Evolutionary conservation across 2,329 filamentous ascomycete species (phyloP).

Genomic region (Metarhizium album): DNA sequence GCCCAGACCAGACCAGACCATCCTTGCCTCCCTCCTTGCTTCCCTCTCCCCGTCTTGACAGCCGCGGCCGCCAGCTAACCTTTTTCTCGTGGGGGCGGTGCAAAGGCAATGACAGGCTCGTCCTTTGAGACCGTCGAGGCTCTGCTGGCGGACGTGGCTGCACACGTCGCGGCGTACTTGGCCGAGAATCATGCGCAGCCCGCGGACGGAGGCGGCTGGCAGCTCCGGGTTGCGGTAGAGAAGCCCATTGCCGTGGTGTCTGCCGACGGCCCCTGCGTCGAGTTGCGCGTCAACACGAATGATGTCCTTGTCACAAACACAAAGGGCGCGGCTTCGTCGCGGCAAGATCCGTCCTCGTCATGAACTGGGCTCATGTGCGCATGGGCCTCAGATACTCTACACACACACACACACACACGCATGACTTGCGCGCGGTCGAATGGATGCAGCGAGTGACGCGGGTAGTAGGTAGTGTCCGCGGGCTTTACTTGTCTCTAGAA

Average conservation of each 20-base stretch:
- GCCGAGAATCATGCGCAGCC: conserved; percentile 10
- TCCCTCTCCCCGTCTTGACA: no score
- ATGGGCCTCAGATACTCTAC: no score
- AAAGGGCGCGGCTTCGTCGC: background rate
- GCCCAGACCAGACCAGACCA: no score
- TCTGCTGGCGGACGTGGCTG: conserved; percentile 38
- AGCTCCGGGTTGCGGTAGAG: conserved; percentile 51
- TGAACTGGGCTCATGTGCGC: no score
- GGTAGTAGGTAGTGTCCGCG: no score
- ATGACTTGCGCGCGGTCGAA: no score
- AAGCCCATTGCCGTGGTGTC: conserved; percentile 66
- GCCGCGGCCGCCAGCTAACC: background rate
- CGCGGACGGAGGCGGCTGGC: conserved; percentile 26
- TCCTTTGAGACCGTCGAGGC: conserved; percentile 55
- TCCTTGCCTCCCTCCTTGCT: no score
- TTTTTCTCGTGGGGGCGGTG: background rate
- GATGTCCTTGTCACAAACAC: conserved; percentile 9
- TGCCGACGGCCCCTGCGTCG: conserved; percentile 60
- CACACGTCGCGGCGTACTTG: conserved; percentile 34
- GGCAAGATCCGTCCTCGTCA: no score
- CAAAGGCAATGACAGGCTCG: conserved; percentile 42
- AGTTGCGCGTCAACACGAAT: conserved; percentile 28
- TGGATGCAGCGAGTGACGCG: no score
- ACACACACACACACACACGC: no score
- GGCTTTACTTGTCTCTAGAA: no score